These are phyloP conservation scores for Myriosclerotinia scirpicola DNA, from an alignment of 2,329 filamentous ascomycete genomes.

Conservation along the genomic window DNA sequence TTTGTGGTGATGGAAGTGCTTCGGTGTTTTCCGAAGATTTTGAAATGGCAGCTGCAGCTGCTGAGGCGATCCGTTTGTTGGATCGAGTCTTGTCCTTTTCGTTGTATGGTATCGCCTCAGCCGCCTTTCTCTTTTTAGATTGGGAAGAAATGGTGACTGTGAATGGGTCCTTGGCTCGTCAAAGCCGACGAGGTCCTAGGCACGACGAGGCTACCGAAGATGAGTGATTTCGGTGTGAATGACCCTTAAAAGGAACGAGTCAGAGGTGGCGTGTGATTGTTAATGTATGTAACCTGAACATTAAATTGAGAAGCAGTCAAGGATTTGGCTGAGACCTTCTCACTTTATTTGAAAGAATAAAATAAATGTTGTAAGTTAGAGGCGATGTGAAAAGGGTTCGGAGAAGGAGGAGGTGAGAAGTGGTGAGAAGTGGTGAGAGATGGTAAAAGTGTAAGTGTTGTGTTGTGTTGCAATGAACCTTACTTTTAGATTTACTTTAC, in stretches of 20 bases:
- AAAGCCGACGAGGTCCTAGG: conserved; percentile 34
- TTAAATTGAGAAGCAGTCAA: background rate
- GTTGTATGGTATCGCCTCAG: conserved; percentile 44
- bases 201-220: conserved; percentile 36
- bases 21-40: background rate
- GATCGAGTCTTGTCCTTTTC: conserved; percentile 41
- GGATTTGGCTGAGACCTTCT: background rate
- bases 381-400: background rate
- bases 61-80: conserved; percentile 42
- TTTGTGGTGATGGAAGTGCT: conserved; percentile 57
- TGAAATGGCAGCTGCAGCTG: conserved; percentile 39
- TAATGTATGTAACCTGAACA: background rate
- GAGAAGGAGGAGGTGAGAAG: background rate
- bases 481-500: too few relatives aligned
- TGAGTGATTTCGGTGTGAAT: conserved; percentile 7
- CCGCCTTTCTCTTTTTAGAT: conserved; percentile 54
- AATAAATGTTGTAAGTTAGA: background rate
- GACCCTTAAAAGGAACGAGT: conserved; percentile 15
- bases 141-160: conserved; percentile 52
- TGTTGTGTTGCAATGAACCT: conserved; percentile 2
- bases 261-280: conserved; percentile 11
- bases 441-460: too few relatives aligned
- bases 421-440: background rate
- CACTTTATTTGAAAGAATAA: background rate
- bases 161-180: conserved; percentile 34